A percentile compares a stretch with the other conserved stretches of the same genome.
Evolutionary conservation across 257 asterid species (phyloP).

Genomic region (Lycium ferocissimum): DNA sequence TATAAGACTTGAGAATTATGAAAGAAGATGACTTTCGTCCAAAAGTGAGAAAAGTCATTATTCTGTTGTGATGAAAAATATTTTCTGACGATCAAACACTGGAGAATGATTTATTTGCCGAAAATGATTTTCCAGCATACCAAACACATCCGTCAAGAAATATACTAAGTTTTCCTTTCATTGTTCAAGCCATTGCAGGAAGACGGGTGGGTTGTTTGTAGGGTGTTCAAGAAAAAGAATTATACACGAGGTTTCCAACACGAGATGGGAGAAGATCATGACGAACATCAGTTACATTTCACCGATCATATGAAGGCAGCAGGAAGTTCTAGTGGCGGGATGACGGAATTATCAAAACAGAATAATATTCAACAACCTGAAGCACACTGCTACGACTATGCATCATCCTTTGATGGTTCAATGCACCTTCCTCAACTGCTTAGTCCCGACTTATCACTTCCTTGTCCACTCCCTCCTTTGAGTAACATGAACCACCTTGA

Average conservation of each 20-base stretch:
- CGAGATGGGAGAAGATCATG: constrained; percentile 38
- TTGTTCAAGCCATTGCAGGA: constrained; percentile 50
- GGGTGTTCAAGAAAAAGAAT: constrained; percentile 81
- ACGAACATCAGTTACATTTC: constrained; percentile 40
- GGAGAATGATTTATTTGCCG: too few relatives aligned
- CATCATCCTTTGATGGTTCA: constrained; percentile 39
- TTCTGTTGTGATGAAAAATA: too few relatives aligned
- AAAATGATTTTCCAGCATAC: too few relatives aligned
- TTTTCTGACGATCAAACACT: too few relatives aligned
- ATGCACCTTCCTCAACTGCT: constrained; percentile 65
- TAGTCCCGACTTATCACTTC: constrained; percentile 53
- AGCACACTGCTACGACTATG: background rate
- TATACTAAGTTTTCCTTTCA: background rate
- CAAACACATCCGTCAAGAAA: background rate
- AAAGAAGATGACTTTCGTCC: too few relatives aligned
- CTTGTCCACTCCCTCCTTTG: constrained; percentile 46
- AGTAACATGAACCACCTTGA: constrained; percentile 41
- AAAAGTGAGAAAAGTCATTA: too few relatives aligned
- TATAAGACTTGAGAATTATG: too few relatives aligned
- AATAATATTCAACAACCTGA: constrained; percentile 35
- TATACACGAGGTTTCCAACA: constrained; percentile 58
- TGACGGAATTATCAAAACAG: constrained; percentile 42
- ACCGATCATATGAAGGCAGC: constrained; percentile 30
- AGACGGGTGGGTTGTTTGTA: constrained; percentile 91
- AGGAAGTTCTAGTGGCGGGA: constrained; percentile 21